Evolutionary conservation across 805 yeast genomes (phyloP).

Genomic region (Candida takata): DNA sequence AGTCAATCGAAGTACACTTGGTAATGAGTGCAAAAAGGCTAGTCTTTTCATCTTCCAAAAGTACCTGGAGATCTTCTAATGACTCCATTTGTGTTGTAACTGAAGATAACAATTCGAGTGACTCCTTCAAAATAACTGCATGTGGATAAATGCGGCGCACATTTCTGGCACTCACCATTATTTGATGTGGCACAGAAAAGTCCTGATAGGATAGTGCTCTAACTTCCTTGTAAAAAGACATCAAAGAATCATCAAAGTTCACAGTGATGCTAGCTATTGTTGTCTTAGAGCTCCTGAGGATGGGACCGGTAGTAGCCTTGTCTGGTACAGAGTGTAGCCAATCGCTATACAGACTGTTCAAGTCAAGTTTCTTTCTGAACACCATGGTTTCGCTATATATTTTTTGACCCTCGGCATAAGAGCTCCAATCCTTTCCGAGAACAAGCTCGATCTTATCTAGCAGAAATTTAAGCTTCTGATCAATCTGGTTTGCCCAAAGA

Average conservation of each 20-base stretch:
- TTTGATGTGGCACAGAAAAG: constrained; percentile 48
- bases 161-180: constrained; percentile 40
- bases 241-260: constrained; percentile 42
- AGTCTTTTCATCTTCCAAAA: constrained; percentile 32
- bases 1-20: constrained; percentile 33
- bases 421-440: constrained; percentile 55
- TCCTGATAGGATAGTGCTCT: constrained; percentile 42
- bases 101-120: constrained; percentile 34
- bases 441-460: constrained; percentile 40
- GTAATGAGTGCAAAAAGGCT: constrained; percentile 28
- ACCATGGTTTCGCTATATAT: constrained; percentile 43
- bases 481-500: constrained; percentile 48
- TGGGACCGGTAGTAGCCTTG: constrained; percentile 24
- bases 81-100: constrained; percentile 26
- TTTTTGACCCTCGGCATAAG: constrained; percentile 59
- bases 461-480: constrained; percentile 35
- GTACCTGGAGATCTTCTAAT: constrained; percentile 34
- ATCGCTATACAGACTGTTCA: constrained; percentile 31
- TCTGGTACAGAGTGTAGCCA: constrained; percentile 40
- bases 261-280: constrained; percentile 30
- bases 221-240: constrained; percentile 46
- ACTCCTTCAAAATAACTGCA: constrained; percentile 47
- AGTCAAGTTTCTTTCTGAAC: constrained; percentile 40
- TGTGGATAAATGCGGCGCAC: constrained; percentile 49
- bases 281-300: constrained; percentile 33